Base-by-base conservation (phyloP, 192 early-diverging fungal species). In the Podila clonocystis region DNA sequence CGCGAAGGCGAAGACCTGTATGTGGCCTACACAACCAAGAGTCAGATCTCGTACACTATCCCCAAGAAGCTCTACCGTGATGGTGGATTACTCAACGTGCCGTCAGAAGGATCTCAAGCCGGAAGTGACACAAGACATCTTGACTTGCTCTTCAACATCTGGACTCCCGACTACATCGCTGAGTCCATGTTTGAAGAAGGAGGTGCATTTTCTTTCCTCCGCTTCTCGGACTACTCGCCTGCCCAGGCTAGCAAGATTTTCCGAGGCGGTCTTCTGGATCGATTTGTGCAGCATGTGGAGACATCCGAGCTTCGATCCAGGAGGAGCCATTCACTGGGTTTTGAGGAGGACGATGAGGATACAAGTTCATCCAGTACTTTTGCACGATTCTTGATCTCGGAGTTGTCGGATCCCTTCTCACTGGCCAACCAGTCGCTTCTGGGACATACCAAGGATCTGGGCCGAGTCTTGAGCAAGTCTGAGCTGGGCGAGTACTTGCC, bases 11-110 rank as follows among this genome's bases (percentile, higher is more conserved):
- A 91, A n/a, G 63, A 83, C 19, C 48, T 91, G 5, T 85, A 85
- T 63, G 87, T 86, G 49, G 78, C 87, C 15, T 95, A 93, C 57
- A 87, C 90, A 0, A 87, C 91, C 17, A 84, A 84, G 33, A 93
- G 87, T 79, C 62, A 86, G 24, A 88, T 93, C 24, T 68, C 85
- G n/a, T 94, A 85, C 62, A 31, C 85, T 3, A 88, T 95, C 65
- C 94, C 94, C 11, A 91, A 91, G 70, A 75, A 85, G 6, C 55
- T 95, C 3, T 94, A 91, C 65, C 87, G 92, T 38, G 85, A 93
- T 49, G 91, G 91, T 22, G 87, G 89, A 68, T 58, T 89, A 4
- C 75, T 91, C 52, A 63, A 78, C 12, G 62, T 84, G 2, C 77
- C 87, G 2, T 75, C 84, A 6, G 74, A 84, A 20, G 28, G 76